Evolutionary conservation across 2,329 filamentous ascomycete genomes (phyloP), one percentile per base, ranked within the genome.

Genomic region (Neoarthrinium moseri): DNA sequence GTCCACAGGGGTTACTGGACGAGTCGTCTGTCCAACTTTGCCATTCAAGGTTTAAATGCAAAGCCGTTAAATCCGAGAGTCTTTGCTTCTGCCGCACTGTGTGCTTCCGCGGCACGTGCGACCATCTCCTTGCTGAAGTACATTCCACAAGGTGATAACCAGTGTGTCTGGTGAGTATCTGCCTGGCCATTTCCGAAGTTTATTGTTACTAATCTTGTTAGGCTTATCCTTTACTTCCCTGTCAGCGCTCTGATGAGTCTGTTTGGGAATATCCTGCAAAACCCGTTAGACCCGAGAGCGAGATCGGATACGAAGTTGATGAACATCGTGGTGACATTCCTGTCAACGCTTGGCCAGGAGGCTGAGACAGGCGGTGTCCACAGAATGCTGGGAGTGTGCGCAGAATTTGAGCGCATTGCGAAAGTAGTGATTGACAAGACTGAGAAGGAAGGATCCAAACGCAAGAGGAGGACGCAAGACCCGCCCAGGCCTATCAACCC

Each of bases 1-100:
- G 88, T 97, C 23, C 94, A 97, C 58, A 91, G 96, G 62, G 94
- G 94, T 12, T 96, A 96, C 69, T 99, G 94, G 94, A 97, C 92
- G 1, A 96, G 89, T 60, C 83, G 94, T 29, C 71, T 99, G 32
- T 95, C 91, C 29, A 92, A 97, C 59, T 97, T 91, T 61, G 94
- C 94, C 13, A 94, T 97, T 46, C 89, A 96, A 65, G 94, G 94
- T 1, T 74, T 96, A 33, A 97, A 97, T 64, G 86, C 91, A 0
- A 80, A 87, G 52, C 91, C 94, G 1, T 70, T 99, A 44, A 99
- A 97, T 61, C 94, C 94, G 0, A 78, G 94, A 55, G 89, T 99
- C 7, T 99, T 96, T 68, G 91, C 91, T 38, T 96, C 91, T 2
- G 91, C 94, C 5, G 87, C 90, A 3, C 75, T 99, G 3, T 97